Percentiles rank a stretch among this genome's conserved stretches.
Conservation (phyloP, 495 filamentous ascomycete species). For the Amniculicola lignicola region DNA sequence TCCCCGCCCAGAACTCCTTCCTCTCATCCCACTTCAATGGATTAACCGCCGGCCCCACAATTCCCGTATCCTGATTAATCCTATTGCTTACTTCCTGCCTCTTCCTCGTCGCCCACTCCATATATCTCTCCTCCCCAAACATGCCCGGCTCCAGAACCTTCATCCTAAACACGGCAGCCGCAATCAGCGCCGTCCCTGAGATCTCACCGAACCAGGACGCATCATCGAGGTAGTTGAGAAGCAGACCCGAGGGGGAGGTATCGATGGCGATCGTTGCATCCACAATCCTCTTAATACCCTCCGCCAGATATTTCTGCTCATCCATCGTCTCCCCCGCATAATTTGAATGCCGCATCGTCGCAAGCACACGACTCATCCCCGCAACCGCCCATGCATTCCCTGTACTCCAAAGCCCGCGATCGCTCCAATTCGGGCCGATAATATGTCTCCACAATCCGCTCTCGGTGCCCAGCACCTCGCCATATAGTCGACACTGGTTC, state of each 20-base stretch:
- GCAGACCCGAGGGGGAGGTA: slow-evolving; percentile 39
- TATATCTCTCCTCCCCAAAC: slow-evolving; percentile 45
- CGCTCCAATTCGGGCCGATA: slow-evolving; percentile 44
- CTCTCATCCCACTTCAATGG: slow-evolving; percentile 48
- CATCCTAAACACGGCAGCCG: slow-evolving; percentile 49
- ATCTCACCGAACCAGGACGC: slow-evolving; percentile 52
- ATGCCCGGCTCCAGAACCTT: slow-evolving; percentile 42
- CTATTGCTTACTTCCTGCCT: slow-evolving; percentile 38
- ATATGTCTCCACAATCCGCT: slow-evolving; percentile 50
- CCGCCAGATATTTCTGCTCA: slow-evolving; percentile 39
- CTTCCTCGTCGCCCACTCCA: slow-evolving; percentile 48
- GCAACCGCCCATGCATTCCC: slow-evolving; percentile 54
- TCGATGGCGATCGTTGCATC: slow-evolving; percentile 47
- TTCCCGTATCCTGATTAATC: slow-evolving; percentile 41
- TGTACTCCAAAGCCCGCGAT: slow-evolving; percentile 51
- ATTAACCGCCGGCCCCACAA: slow-evolving; percentile 49
- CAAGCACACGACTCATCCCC: slow-evolving; percentile 50
- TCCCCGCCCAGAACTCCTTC: slow-evolving; percentile 38
- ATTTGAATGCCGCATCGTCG: slow-evolving; percentile 46
- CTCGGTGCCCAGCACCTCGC: slow-evolving; percentile 41
- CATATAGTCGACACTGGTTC: slow-evolving; percentile 46
- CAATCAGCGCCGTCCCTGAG: slow-evolving; percentile 49
- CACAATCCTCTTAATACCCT: slow-evolving; percentile 47
- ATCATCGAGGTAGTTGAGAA: slow-evolving; percentile 53
- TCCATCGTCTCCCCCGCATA: slow-evolving; percentile 33